phyloP scores from a whole-genome alignment of 2,329 filamentous ascomycete genomes.

The Aspergillus puulaauensis region DNA sequence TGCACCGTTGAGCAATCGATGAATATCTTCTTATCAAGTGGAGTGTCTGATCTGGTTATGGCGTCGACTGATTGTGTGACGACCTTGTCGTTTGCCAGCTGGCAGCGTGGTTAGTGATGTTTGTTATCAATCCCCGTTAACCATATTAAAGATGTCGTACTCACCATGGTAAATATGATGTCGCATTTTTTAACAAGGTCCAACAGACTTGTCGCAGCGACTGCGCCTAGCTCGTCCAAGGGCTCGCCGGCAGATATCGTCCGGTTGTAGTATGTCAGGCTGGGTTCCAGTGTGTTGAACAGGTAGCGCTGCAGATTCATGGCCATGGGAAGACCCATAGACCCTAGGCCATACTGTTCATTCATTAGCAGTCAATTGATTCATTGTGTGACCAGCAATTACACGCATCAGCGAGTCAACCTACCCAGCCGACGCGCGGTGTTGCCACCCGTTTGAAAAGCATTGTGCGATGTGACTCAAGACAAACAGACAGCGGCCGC shows the following conservation, averaged over 20 bases:
- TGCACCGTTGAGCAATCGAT: slow-evolving; percentile 86
- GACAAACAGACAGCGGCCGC: no score
- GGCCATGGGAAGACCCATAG: slow-evolving; percentile 47
- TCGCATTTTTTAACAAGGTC: slow-evolving; percentile 36
- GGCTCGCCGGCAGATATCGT: slow-evolving; percentile 40
- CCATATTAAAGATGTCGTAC: background rate
- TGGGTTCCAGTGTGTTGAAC: slow-evolving; percentile 28
- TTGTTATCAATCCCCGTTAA: background rate
- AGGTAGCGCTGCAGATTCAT: slow-evolving; percentile 44
- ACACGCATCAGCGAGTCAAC: background rate
- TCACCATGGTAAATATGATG: slow-evolving; percentile 43
- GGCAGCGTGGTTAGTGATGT: slow-evolving; percentile 7
- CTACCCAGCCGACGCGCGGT: slow-evolving; percentile 37
- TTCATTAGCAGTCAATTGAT: background rate
- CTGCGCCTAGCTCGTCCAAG: slow-evolving; percentile 36
- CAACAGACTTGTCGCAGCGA: slow-evolving; percentile 30
- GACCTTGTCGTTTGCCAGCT: slow-evolving; percentile 43
- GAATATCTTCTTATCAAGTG: slow-evolving; percentile 70
- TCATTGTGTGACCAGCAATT: background rate
- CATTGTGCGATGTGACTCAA: background rate
- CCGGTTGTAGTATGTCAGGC: slow-evolving; percentile 41
- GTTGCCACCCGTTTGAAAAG: background rate
- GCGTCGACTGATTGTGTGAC: slow-evolving; percentile 32
- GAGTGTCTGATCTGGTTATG: slow-evolving; percentile 22
- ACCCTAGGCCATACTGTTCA: slow-evolving; percentile 42